A percentile compares a stretch with the other conserved stretches of the same genome.
These are phyloP conservation scores for Prunus yedoensis DNA, from an alignment of 331 rosid genomes.

Conservation along the genomic window DNA sequence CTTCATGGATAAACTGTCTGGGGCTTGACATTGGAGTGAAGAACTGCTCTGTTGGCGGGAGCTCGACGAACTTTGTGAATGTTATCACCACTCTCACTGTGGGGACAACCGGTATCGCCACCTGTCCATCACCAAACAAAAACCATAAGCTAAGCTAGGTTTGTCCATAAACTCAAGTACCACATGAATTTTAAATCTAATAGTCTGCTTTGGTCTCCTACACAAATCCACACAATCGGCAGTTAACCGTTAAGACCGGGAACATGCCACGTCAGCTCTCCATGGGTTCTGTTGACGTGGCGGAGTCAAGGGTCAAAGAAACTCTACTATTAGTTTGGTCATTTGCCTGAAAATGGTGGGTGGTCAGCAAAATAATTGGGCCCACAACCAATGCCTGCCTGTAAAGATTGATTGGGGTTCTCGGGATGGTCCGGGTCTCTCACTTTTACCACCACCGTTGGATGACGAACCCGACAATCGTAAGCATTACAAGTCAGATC, in stretches of 20 bases:
- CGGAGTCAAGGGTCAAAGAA: slow-evolving; percentile 15
- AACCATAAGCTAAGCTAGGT: not conserved
- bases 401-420: not conserved
- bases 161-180: not conserved
- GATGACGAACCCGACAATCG: slow-evolving; percentile 8
- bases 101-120: slow-evolving; percentile 98
- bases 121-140: slow-evolving; percentile 39
- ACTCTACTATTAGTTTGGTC: no score
- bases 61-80: slow-evolving; percentile 88
- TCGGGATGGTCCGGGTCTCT: not conserved
- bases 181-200: slow-evolving; percentile 4
- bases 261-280: not conserved
- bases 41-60: slow-evolving; percentile 70
- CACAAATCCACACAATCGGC: not conserved
- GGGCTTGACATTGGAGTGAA: slow-evolving; percentile 90
- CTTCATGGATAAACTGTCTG: slow-evolving; percentile 43
- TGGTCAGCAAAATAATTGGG: not conserved
- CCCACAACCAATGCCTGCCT: slow-evolving; percentile 8
- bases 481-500: slow-evolving; percentile 26
- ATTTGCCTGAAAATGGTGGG: no score
- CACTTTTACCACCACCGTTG: not conserved
- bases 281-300: not conserved
- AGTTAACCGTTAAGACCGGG: not conserved
- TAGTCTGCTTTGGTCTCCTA: no score
- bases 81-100: slow-evolving; percentile 95